These are phyloP conservation scores for Lentinus tigrinus DNA, from an alignment of 768 basidiomycete genomes.

Conservation along the genomic window DNA sequence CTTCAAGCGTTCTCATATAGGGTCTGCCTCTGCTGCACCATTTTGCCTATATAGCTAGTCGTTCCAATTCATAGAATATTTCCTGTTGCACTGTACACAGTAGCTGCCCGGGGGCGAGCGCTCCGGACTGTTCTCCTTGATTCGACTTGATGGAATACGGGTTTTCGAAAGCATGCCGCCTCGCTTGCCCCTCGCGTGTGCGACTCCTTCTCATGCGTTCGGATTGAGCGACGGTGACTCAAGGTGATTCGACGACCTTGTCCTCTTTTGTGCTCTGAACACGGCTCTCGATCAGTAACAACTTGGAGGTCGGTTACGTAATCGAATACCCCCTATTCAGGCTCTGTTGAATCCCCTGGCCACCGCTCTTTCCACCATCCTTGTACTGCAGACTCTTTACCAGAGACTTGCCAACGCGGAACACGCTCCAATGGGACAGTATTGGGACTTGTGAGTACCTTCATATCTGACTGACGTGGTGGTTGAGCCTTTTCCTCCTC, in stretches of 20 bases:
- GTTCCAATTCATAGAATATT: conserved; percentile 15
- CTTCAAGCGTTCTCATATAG: conserved; percentile 4
- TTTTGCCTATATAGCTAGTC: conserved; percentile 9
- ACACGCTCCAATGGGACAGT: background rate
- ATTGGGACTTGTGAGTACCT: background rate
- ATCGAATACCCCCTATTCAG: too few species aligned
- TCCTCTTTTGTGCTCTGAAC: background rate
- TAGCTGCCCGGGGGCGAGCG: background rate
- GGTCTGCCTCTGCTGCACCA: conserved; percentile 15
- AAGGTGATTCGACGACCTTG: background rate
- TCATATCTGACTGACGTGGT: background rate
- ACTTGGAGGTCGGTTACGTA: too few species aligned
- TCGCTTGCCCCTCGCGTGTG: background rate
- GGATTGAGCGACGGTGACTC: background rate
- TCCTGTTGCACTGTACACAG: background rate
- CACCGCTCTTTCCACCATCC: too few species aligned
- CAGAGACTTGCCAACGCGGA: too few species aligned
- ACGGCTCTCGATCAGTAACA: background rate
- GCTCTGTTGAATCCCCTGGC: too few species aligned
- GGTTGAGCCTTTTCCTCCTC: background rate
- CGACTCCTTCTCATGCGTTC: background rate
- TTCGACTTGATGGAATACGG: background rate
- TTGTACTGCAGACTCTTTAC: too few species aligned
- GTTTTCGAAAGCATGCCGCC: background rate
- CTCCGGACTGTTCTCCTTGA: background rate